These are phyloP conservation scores for Pythium oligandrum DNA, from an alignment of 352 stramenopile genomes.

Conservation along the genomic window DNA sequence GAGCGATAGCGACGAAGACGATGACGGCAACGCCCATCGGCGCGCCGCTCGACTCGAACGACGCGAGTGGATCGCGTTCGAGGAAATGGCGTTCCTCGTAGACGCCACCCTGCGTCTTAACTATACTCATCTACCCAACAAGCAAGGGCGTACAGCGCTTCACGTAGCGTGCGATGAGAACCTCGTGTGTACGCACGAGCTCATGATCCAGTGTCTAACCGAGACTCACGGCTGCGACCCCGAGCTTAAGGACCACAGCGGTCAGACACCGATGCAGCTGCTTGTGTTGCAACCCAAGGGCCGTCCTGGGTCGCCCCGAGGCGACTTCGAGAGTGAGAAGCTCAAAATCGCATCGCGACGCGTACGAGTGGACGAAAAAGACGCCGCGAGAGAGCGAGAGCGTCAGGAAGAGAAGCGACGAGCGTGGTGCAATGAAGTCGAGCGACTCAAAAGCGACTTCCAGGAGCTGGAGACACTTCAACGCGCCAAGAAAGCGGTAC, in stretches of 20 bases:
- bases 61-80: conserved; percentile 39
- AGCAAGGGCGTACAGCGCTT: conserved; percentile 55
- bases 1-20: conserved; percentile 18
- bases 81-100: conserved; percentile 56
- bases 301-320: conserved; percentile 54
- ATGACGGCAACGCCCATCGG: conserved; percentile 20
- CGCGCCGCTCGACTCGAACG: conserved; percentile 8
- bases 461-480: conserved; percentile 50
- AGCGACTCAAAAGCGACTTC: conserved; percentile 39
- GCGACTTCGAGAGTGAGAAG: conserved; percentile 28
- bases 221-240: conserved; percentile 56
- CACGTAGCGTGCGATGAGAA: conserved; percentile 81
- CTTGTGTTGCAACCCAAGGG: conserved; percentile 36
- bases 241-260: conserved; percentile 43
- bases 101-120: conserved; percentile 51
- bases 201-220: conserved; percentile 44
- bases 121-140: conserved; percentile 62
- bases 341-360: conserved; percentile 23
- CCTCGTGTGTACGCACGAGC: conserved; percentile 74
- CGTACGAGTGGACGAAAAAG: conserved; percentile 22
- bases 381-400: conserved; percentile 27
- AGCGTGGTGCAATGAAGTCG: conserved; percentile 39
- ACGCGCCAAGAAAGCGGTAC: conserved; percentile 28
- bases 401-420: conserved; percentile 24
- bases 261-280: conserved; percentile 31